phyloP scores from a whole-genome alignment of 2,329 filamentous ascomycete species.

The Exserohilum turcica region DNA sequence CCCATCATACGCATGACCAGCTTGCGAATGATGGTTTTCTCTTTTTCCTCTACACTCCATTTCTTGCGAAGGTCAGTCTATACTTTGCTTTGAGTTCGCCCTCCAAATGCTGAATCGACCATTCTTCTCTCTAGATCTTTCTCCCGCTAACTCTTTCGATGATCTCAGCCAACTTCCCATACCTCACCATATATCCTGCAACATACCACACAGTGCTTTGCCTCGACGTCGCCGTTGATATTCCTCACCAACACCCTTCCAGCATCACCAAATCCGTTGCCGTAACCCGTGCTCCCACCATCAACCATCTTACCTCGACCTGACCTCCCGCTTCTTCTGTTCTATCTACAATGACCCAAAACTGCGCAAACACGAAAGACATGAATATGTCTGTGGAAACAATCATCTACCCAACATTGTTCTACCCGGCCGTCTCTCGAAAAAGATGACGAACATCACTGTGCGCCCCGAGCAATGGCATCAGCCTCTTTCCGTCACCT shows the following conservation, averaged over 20 bases:
- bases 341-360: conserved; percentile 66
- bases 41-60: conserved; percentile 65
- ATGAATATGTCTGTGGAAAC: conserved; percentile 73
- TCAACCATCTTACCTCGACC: conserved; percentile 59
- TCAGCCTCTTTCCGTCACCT: conserved; percentile 59
- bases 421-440: conserved; percentile 23
- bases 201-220: conserved; percentile 57
- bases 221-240: conserved; percentile 44
- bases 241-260: conserved; percentile 64
- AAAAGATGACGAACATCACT: conserved; percentile 48
- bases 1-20: conserved; percentile 54
- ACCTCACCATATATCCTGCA: conserved; percentile 67
- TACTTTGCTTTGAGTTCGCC: conserved; percentile 61
- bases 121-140: conserved; percentile 56
- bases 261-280: conserved; percentile 69
- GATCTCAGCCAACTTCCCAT: conserved; percentile 59
- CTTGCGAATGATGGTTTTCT: conserved; percentile 59
- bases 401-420: conserved; percentile 63
- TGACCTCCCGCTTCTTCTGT: not conserved
- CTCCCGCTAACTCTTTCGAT: conserved; percentile 54
- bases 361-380: conserved; percentile 68
- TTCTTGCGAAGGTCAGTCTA: conserved; percentile 64
- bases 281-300: conserved; percentile 68
- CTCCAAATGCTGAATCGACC: conserved; percentile 54
- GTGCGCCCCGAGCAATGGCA: conserved; percentile 72